phyloP scores from a whole-genome alignment of 176 grass and related monocot genomes.

The Carex scoparia region DNA sequence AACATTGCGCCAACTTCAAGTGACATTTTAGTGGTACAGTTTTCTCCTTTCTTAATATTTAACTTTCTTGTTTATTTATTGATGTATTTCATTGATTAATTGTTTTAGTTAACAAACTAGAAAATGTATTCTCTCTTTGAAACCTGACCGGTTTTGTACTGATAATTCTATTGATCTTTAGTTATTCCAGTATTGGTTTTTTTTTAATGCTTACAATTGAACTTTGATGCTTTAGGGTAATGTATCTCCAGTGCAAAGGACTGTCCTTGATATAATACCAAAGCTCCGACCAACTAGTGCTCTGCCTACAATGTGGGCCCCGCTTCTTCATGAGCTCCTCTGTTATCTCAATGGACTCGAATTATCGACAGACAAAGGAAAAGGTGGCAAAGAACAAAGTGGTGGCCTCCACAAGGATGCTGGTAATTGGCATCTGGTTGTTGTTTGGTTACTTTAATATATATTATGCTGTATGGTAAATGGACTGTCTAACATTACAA shows the following conservation, averaged over 20 bases:
- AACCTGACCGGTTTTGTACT: conserved; percentile 12
- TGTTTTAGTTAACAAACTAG: background rate
- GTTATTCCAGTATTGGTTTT: conserved; percentile 5
- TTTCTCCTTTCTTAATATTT: background rate
- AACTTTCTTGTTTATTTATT: background rate
- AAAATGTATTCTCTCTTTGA: conserved; percentile 16
- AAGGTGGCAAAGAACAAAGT: conserved; percentile 32
- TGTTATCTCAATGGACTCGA: conserved; percentile 75
- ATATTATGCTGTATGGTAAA: background rate
- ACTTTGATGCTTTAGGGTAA: conserved; percentile 57
- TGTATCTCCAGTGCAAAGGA: conserved; percentile 58
- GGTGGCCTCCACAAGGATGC: conserved; percentile 23
- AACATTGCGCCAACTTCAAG: background rate
- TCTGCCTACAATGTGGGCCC: conserved; percentile 74
- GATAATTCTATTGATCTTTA: conserved; percentile 18
- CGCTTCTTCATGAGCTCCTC: conserved; percentile 67
- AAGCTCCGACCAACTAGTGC: conserved; percentile 51
- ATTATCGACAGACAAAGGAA: conserved; percentile 43
- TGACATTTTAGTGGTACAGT: background rate
- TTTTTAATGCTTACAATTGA: conserved; percentile 15
- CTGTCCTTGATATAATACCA: conserved; percentile 92
- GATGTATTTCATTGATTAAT: background rate
- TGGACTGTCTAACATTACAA: conserved; percentile 5
- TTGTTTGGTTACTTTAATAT: conserved; percentile 30
- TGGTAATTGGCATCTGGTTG: conserved; percentile 23